Evolutionary conservation across 176 grass and related monocot genomes (phyloP), one percentile per base, ranked within the genome.

Genomic region (Eremochloa ophiuroides): DNA sequence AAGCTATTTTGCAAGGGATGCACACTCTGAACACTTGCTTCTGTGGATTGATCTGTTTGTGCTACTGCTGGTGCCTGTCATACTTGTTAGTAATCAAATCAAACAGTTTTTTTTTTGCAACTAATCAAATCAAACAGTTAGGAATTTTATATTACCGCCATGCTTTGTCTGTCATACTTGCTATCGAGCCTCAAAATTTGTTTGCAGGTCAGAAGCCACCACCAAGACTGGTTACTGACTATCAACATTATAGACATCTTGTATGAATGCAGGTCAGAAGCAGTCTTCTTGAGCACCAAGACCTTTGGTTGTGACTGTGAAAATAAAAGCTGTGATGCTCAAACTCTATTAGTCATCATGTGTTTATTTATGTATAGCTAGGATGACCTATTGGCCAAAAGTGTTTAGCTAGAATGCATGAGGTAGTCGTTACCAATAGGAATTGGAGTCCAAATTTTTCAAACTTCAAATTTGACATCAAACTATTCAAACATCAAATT

Each of bases 51-150:
- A 69, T 75, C 40, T 75, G 39, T 41, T 16, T 18, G 61, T 46
- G 38, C 8, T 23, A 31, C 20, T n/a, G 37, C 28, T 34, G 55
- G 53, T 62, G 55, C 27, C 58, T 63, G 22, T 55, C 51, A 62
- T 75, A 14, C 68, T 74, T 84, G 28, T 88, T 63, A 69, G 47
- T 80, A 62, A 85, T n/a, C n/a, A n/a, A n/a, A n/a, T n/a, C n/a
- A n/a, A n/a, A n/a, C n/a, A n/a, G n/a, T n/a, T n/a, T n/a, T n/a
- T n/a, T n/a, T n/a, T n/a, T n/a, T n/a, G n/a, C n/a, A n/a, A n/a
- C n/a, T n/a, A n/a, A n/a, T n/a, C n/a, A 85, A 61, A 85, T 76
- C 33, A 85, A 20, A 80, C 53, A 62, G 22, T 63, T 16, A 26
- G 66, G 38, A 69, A 66, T 41, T 53, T 65, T 43, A 35, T 73